A percentile compares a stretch with the other conserved stretches of the same genome.
phyloP scores from a whole-genome alignment of 176 grass and related monocot species.

The Cocos nucifera region DNA sequence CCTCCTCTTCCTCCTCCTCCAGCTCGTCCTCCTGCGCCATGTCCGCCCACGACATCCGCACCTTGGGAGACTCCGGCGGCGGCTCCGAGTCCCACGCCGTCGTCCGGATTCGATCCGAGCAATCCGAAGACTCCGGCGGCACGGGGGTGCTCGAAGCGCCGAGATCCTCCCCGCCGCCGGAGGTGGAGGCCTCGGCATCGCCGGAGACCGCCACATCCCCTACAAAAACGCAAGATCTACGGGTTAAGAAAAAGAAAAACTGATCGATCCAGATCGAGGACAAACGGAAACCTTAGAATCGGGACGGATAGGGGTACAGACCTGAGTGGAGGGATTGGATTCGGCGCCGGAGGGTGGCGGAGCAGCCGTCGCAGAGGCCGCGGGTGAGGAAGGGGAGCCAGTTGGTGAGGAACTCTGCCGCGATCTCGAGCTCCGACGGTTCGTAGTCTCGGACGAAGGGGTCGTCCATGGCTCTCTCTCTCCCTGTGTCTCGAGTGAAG shows the following conservation, averaged over 20 bases:
- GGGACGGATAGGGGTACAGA: slow-evolving; percentile 3
- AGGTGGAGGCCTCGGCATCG: too few species aligned
- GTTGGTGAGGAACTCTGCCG: slow-evolving; percentile 70
- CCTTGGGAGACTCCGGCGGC: slow-evolving; percentile 21
- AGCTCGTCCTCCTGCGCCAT: slow-evolving; percentile 78
- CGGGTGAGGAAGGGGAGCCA: slow-evolving; percentile 87
- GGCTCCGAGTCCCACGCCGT: slow-evolving; percentile 50
- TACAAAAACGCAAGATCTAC: slow-evolving; percentile 20
- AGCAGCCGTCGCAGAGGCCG: slow-evolving; percentile 61
- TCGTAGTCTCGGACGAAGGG: slow-evolving; percentile 52
- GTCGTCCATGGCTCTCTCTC: slow-evolving; percentile 25
- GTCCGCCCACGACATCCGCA: slow-evolving; percentile 74
- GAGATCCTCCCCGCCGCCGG: too few species aligned
- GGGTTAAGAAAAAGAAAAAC: background rate
- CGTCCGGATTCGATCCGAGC: background rate
- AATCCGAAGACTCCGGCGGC: too few species aligned
- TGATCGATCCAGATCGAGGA: background rate
- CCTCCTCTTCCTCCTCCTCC: slow-evolving; percentile 13
- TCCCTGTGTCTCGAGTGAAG: too few species aligned
- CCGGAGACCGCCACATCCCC: slow-evolving; percentile 6
- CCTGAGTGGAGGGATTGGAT: slow-evolving; percentile 55
- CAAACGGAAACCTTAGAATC: too few species aligned
- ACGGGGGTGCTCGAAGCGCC: too few species aligned
- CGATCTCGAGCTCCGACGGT: slow-evolving; percentile 62
- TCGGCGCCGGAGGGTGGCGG: slow-evolving; percentile 37